Evolutionary conservation across 108 stramenopile genomes (phyloP).

Genomic region (Stephanodiscus triporus): DNA sequence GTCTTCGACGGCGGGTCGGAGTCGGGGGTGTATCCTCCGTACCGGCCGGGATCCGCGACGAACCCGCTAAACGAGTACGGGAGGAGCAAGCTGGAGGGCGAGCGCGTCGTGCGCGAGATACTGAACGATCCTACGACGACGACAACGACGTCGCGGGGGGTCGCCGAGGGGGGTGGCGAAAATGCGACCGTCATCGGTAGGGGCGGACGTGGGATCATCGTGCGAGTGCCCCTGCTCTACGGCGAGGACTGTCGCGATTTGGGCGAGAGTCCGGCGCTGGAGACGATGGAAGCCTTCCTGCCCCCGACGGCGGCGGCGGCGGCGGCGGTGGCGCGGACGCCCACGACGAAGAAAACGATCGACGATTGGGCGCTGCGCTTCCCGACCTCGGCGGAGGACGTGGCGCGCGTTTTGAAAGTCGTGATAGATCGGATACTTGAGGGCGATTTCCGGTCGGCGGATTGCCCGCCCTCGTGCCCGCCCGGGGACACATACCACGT

Average conservation of each 20-base stretch:
- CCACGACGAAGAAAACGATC: constrained; percentile 20
- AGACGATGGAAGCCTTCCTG: constrained; percentile 39
- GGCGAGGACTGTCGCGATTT: constrained; percentile 41
- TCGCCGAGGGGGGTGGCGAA: no score
- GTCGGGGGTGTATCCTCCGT: constrained; percentile 32
- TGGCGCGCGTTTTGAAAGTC: constrained; percentile 22
- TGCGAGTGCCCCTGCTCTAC: constrained; percentile 40
- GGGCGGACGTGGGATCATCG: constrained; percentile 28
- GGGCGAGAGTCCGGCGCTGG: constrained; percentile 40
- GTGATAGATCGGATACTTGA: constrained; percentile 30
- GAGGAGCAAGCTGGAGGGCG: constrained; percentile 37
- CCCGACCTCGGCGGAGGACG: constrained; percentile 40
- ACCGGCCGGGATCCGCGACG: constrained; percentile 21
- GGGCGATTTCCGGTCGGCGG: constrained; percentile 3
- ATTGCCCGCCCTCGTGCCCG: neutral
- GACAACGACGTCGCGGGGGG: no score
- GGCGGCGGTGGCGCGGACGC: neutral
- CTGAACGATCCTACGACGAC: constrained; percentile 16
- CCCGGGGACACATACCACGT: constrained; percentile 31
- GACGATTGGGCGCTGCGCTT: constrained; percentile 42
- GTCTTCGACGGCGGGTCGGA: constrained; percentile 36
- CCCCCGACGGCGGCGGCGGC: constrained; percentile 1
- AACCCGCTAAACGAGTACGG: constrained; percentile 41
- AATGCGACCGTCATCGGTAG: no score
- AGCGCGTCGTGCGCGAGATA: constrained; percentile 32